Percentiles rank a stretch among this genome's conserved stretches.
Conservation (phyloP, 2,329 filamentous ascomycete genomes). For the Aspergillus alliaceus region DNA sequence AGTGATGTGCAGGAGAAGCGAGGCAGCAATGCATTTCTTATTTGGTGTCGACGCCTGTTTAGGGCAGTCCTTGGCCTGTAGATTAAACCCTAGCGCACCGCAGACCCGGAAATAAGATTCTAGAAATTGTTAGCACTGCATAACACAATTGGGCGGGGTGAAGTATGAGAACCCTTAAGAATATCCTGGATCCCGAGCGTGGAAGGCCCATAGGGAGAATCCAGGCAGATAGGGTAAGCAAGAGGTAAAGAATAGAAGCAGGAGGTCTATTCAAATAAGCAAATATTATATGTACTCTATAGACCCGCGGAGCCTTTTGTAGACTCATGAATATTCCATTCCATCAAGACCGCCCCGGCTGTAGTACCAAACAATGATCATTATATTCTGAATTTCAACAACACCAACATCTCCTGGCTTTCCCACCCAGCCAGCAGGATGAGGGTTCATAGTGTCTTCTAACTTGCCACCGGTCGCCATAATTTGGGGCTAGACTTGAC, state of each 20-base stretch:
- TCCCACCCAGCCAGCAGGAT: slow-evolving; percentile 29
- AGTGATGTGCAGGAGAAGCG: slow-evolving; percentile 64
- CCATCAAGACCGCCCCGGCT: slow-evolving; percentile 36
- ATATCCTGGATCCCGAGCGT: too few species aligned
- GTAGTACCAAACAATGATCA: slow-evolving; percentile 37
- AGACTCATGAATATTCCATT: slow-evolving; percentile 36
- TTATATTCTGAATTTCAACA: slow-evolving; percentile 39
- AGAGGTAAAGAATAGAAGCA: not conserved
- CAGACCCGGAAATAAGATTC: slow-evolving; percentile 42
- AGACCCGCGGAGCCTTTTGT: slow-evolving; percentile 28
- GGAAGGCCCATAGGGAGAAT: too few species aligned
- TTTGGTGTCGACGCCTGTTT: slow-evolving; percentile 13
- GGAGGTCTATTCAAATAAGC: too few species aligned
- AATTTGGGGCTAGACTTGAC: slow-evolving; percentile 50
- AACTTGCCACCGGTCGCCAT: slow-evolving; percentile 34
- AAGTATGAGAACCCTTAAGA: too few species aligned
- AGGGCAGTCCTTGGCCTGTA: slow-evolving; percentile 29
- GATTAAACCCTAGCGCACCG: slow-evolving; percentile 35
- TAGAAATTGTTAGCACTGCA: slow-evolving; percentile 19
- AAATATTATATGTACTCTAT: slow-evolving; percentile 14
- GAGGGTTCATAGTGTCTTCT: slow-evolving; percentile 23
- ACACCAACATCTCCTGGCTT: slow-evolving; percentile 30
- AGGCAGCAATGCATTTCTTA: slow-evolving; percentile 27
- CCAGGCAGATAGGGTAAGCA: too few species aligned
- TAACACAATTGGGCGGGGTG: too few species aligned